Evolutionary conservation across 805 yeast genomes (phyloP).

Genomic region (Yarrowia hollandica): DNA sequence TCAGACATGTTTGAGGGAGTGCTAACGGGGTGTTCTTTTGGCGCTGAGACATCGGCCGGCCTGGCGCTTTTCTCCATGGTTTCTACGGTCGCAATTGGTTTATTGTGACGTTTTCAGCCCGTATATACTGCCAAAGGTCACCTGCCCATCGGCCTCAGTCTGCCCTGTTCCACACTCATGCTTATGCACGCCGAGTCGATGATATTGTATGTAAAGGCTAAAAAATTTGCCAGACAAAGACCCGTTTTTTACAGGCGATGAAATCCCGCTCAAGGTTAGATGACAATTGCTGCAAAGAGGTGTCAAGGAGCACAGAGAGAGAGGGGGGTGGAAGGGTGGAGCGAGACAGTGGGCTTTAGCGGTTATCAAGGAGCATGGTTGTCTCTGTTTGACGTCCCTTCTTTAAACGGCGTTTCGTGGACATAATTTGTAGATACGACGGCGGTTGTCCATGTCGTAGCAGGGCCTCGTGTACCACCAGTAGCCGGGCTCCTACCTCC

Average conservation of each 20-base stretch:
- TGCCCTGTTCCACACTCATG: slow-evolving; percentile 24
- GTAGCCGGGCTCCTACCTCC: too few species aligned
- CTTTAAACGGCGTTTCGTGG: too few species aligned
- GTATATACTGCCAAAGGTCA: not conserved
- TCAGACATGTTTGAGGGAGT: not conserved
- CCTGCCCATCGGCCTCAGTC: not conserved
- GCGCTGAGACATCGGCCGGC: not conserved
- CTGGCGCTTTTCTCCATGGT: too few species aligned
- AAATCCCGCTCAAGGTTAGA: slow-evolving; percentile 29
- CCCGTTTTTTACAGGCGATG: slow-evolving; percentile 14
- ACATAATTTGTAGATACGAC: too few species aligned
- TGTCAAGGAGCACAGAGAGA: not conserved
- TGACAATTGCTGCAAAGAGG: slow-evolving; percentile 15
- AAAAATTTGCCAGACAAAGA: slow-evolving; percentile 25
- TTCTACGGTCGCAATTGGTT: not conserved
- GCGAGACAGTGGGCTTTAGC: not conserved
- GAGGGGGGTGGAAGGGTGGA: not conserved
- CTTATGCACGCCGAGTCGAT: slow-evolving; percentile 26
- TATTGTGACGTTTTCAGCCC: not conserved
- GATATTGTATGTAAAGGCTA: slow-evolving; percentile 16
- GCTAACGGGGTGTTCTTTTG: not conserved
- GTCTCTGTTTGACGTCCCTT: too few species aligned
- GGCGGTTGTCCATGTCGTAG: too few species aligned
- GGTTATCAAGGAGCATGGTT: too few species aligned
- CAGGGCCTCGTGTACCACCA: too few species aligned